Evolutionary conservation across 441 rosid species (phyloP).

Genomic region (Brassica balearica): DNA sequence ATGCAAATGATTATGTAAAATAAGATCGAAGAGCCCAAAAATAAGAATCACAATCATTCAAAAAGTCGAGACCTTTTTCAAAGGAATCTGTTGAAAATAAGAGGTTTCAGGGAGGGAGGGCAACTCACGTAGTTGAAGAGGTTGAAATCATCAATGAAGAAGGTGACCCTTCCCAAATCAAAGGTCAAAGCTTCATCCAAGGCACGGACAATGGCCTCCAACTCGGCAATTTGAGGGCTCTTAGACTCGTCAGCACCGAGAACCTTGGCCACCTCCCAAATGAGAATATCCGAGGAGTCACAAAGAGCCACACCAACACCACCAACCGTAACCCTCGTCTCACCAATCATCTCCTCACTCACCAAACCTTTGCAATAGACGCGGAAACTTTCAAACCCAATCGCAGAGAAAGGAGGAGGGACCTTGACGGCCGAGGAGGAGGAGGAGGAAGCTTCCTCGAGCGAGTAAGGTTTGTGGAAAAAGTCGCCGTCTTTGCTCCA

Average conservation of each 20-base stretch:
- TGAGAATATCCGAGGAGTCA: conserved; percentile 54
- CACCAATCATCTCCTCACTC: conserved; percentile 56
- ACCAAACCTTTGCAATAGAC: conserved; percentile 75
- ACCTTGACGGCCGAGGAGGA: not conserved
- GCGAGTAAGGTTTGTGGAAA: conserved; percentile 57
- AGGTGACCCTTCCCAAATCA: conserved; percentile 58
- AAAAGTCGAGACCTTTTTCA: too few relatives aligned
- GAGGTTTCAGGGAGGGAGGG: too few relatives aligned
- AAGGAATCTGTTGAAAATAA: too few relatives aligned
- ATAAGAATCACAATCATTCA: not conserved
- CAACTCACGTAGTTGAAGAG: conserved; percentile 60
- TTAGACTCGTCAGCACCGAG: conserved; percentile 42
- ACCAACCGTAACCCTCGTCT: conserved; percentile 36
- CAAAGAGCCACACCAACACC: conserved; percentile 83
- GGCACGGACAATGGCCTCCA: conserved; percentile 70
- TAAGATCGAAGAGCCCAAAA: not conserved
- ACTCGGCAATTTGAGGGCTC: conserved; percentile 52
- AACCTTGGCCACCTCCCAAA: conserved; percentile 59
- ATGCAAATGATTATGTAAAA: not conserved
- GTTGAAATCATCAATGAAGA: conserved; percentile 55
- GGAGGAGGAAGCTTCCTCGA: conserved; percentile 20
- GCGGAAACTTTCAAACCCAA: conserved; percentile 40
- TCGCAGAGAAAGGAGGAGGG: not conserved
- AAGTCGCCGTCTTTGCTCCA: conserved; percentile 61
- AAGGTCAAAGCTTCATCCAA: conserved; percentile 62